Evolutionary conservation across 2,329 filamentous ascomycete species (phyloP), one percentile per base, ranked within the genome.

Genomic region (Aspergillus pseudoglaucus): DNA sequence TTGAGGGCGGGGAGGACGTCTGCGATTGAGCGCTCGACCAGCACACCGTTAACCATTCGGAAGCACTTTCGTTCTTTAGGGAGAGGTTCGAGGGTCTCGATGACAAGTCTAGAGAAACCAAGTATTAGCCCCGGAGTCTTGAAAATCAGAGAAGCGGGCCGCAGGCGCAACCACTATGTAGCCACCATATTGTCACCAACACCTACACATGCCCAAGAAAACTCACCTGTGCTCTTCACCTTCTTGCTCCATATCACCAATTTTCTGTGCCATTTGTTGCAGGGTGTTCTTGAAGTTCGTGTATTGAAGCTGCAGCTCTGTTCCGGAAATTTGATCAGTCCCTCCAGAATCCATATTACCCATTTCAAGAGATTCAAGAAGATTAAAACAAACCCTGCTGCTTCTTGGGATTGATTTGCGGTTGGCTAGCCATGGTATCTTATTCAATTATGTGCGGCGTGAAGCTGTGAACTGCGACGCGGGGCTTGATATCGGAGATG

Each of bases 241-340:
- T 68, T 97, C 93, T 68, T 95, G 89, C 74, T 98, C 93, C 48
- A 98, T 90, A 65, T 97, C 90, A 37, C 93, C 93, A 59, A 98
- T 96, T 70, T 95, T 97, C 64, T 90, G 85, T 25, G 93, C 93
- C 61, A 98, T 83, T 64, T 93, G 88, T 71, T 97, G 91, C 49
- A 98, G 80, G 30, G 77, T 82, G 61, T 80, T 83, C 63, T 84
- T 85, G 76, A 80, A 77, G 55, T 70, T 76, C 37, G 70, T 67
- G 59, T 76, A 77, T 55, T 76, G 74, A 45, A 64, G 58, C 58
- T 76, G 74, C 47, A 76, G 66, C 64, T 76, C 74, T 76, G 53
- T 42, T 39, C 22, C 7, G 2, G 9, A 7, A 3, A 10, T 41
- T 43, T 22, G 18, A 8, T 44, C 17, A 44, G 42, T 14, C 12